Conservation (phyloP, 2,329 filamentous ascomycete species). For the Pestalotiopsis sp. region DNA sequence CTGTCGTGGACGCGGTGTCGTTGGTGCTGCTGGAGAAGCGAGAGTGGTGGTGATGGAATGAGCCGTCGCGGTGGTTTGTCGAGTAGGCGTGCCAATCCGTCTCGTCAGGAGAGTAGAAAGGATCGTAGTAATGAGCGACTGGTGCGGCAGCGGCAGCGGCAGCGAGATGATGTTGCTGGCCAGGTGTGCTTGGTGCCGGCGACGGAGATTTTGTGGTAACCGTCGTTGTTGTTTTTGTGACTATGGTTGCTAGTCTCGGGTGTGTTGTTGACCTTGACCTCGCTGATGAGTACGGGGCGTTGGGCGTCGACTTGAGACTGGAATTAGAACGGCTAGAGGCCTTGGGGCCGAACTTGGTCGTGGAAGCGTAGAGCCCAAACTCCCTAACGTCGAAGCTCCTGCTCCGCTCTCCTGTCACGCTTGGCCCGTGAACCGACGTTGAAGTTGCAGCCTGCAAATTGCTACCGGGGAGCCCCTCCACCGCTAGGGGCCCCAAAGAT, state of each 20-base stretch:
- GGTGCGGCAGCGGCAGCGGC: not conserved
- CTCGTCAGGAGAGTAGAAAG: constrained; percentile 14
- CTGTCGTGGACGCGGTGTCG: not conserved
- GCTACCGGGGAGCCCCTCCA: constrained; percentile 2
- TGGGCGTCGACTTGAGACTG: not conserved
- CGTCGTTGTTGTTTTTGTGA: constrained; percentile 12
- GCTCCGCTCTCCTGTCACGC: constrained; percentile 30
- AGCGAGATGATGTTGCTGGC: not conserved
- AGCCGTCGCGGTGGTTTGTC: constrained; percentile 13
- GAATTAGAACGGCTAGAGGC: not conserved
- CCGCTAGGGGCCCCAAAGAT: constrained; percentile 2
- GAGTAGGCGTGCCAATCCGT: not conserved
- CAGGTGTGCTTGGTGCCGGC: constrained; percentile 7
- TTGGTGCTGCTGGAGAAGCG: constrained; percentile 7
- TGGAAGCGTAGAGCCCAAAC: constrained; percentile 25
- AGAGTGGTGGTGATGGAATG: constrained; percentile 18
- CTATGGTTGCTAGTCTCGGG: constrained; percentile 16
- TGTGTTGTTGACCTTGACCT: constrained; percentile 7
- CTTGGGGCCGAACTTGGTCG: constrained; percentile 1
- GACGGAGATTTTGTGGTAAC: constrained; percentile 18
- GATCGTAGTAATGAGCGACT: not conserved
- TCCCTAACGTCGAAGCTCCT: constrained; percentile 28
- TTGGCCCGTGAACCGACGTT: constrained; percentile 22
- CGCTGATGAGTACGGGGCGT: not conserved
- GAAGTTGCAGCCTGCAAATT: constrained; percentile 15